Evolutionary conservation across 176 grass and related monocot genomes (phyloP), one percentile per base, ranked within the genome.

Genomic region (Aechmea fasciata): DNA sequence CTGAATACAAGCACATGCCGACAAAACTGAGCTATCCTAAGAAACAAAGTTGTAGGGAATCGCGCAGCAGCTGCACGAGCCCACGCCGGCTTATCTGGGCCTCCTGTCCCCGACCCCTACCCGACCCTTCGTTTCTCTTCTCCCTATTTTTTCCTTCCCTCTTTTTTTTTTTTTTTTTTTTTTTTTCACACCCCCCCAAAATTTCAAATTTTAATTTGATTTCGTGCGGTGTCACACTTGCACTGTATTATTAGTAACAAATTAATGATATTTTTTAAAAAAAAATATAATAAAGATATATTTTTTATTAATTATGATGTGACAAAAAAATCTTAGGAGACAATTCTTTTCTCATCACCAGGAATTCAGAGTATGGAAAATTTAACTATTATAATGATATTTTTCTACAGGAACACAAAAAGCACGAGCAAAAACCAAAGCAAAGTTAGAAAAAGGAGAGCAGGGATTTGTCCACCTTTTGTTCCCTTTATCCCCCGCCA

Each of bases 401-500:
- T 26, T 26, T 26, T 26, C 25, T 26, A 26, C 81, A 71, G n/a
- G n/a, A 47, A 62, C 11, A 63, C 28, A 69, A 69, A 22, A 51
- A 50, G 73, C 33, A 53, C 74, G 64, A 77, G 75, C 66, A 33
- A 70, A 13, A 62, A 24, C 67, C 71, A 69, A 71, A 47, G 65
- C 76, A 78, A 68, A 63, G 66, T 68, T n/a, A 65, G 52, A 70
- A 72, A 80, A 82, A 80, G 70, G 70, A 66, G 77, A 68, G 70
- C 77, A 70, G 85, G 83, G 79, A 26, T 65, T 70, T 92, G 93
- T 97, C 89, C 81, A 65, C 52, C 62, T 68, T 63, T 65, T 91
- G 92, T 75, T 71, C 81, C 82, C 71, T 71, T 47, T 71, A 33
- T 59, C 64, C 76, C 83, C 72, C 71, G 72, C 73, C 82, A 77